Evolutionary conservation across 345 rosid species (phyloP).

Genomic region (Aurinia saxatilis): DNA sequence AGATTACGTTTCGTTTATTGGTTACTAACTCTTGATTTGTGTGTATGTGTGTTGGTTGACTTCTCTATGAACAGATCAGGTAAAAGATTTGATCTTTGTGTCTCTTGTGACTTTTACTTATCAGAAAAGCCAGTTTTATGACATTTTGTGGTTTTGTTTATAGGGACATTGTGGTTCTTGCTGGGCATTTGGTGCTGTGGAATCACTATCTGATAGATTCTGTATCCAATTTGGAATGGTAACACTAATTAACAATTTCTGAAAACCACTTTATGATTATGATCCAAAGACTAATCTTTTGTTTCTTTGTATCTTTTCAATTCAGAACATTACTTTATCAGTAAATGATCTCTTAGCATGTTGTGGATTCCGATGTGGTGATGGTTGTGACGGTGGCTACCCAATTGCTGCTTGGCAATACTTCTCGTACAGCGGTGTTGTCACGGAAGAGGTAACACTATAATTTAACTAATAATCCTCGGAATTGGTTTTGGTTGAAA

Average conservation of each 20-base stretch:
- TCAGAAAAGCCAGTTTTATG: background rate
- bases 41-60: conserved; percentile 1
- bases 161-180: conserved; percentile 99
- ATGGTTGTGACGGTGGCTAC: conserved; percentile 87
- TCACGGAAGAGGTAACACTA: conserved; percentile 75
- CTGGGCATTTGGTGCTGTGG: conserved; percentile 99
- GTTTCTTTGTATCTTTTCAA: background rate
- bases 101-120: background rate
- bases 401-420: conserved; percentile 82
- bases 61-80: conserved; percentile 61
- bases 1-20: conserved; percentile 13
- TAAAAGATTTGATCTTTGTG: conserved; percentile 24
- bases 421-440: conserved; percentile 68
- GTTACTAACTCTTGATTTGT: conserved; percentile 27
- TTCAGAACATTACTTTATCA: conserved; percentile 73
- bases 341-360: conserved; percentile 91
- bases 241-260: background rate
- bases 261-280: background rate
- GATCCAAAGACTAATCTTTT: background rate
- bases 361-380: conserved; percentile 90
- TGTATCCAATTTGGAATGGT: conserved; percentile 82
- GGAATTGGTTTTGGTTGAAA: background rate
- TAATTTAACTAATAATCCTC: background rate
- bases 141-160: conserved; percentile 21
- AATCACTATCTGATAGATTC: conserved; percentile 91